Evolutionary conservation across 495 filamentous ascomycete genomes (phyloP), one percentile per base, ranked within the genome.

Genomic region (Hypoxylon cercidicola): DNA sequence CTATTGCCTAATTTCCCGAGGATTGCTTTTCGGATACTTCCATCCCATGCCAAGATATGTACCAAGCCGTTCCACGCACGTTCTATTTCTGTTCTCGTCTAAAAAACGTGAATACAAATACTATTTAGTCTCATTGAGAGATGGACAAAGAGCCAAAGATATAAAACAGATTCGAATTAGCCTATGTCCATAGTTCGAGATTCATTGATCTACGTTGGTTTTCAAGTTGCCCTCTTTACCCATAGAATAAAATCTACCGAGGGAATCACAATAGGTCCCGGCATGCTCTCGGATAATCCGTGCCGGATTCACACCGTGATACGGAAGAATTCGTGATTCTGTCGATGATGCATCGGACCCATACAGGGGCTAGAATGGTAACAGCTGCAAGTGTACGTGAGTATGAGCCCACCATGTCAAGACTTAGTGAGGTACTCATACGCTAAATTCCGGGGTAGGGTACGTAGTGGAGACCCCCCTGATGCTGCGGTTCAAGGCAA

Each of bases 361-460:
- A 32, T 21, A 11, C 23, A 49, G 7, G 15, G 48, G 15, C 48
- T 15, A 51, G 16, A 21, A 37, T 15, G 16, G 44, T 43, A 43
- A 43, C 40, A 43, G 40, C n/a, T 15, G 16, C 40, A 43, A 43
- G 16, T n/a, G 15, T 40, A 43, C 7, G n/a, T 43, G 16, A 18
- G 40, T 43, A 43, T 43, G 40, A 43, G 40, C 40, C 40, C 40
- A 43, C 16, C 16, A 43, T 41, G 4, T 11, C 7, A 32, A 32
- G 30, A 9, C 4, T 43, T 43, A 43, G 37, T 40, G 30, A 47
- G 25, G 23, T 9, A 50, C 18, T 13, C 21, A 32, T 55, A 44
- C 48, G 53, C 58, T 62, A 67, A 67, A 67, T 62, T 45, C 64
- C 47, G 64, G 64, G 64, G 64, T 67, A 57, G 21, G 64, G 52